These are phyloP conservation scores for Neoboletus magnificus DNA, from an alignment of 768 basidiomycete species.

Conservation along the genomic window DNA sequence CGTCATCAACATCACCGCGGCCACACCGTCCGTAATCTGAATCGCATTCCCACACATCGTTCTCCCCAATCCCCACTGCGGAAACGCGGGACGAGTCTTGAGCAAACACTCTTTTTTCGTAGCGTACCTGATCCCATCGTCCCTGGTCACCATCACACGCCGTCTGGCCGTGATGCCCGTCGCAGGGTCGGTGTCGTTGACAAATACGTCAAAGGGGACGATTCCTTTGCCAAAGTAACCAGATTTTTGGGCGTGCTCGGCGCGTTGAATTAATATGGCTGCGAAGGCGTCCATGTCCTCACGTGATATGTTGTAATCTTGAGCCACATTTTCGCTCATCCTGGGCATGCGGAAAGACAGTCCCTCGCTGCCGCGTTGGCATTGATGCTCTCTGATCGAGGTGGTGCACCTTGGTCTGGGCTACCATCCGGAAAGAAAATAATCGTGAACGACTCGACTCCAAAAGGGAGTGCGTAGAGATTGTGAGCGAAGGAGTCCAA, in stretches of 20 bases:
- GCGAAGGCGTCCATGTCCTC: constrained; percentile 76
- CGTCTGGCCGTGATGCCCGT: constrained; percentile 45
- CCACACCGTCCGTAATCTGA: constrained; percentile 82
- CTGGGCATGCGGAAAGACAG: constrained; percentile 77
- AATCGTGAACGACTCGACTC: not conserved
- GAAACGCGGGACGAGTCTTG: constrained; percentile 74
- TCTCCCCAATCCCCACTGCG: constrained; percentile 70
- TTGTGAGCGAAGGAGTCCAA: no score
- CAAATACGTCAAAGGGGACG: constrained; percentile 68
- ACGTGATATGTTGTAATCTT: constrained; percentile 66
- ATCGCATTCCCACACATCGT: constrained; percentile 87
- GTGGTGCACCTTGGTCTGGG: constrained; percentile 60
- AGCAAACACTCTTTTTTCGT: constrained; percentile 63
- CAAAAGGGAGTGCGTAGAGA: no score
- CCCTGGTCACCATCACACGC: constrained; percentile 55
- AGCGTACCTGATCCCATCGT: constrained; percentile 76
- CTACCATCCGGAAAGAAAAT: constrained; percentile 31
- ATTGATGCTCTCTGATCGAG: constrained; percentile 60
- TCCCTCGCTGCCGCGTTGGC: constrained; percentile 55
- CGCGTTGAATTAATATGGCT: constrained; percentile 72
- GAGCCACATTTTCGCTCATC: constrained; percentile 85
- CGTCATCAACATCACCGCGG: constrained; percentile 79
- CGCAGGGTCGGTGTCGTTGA: constrained; percentile 55
- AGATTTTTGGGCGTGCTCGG: constrained; percentile 66
- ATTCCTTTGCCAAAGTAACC: constrained; percentile 72